Evolutionary conservation across 2,329 filamentous ascomycete genomes (phyloP).

Genomic region (Ophiostoma ulmi): DNA sequence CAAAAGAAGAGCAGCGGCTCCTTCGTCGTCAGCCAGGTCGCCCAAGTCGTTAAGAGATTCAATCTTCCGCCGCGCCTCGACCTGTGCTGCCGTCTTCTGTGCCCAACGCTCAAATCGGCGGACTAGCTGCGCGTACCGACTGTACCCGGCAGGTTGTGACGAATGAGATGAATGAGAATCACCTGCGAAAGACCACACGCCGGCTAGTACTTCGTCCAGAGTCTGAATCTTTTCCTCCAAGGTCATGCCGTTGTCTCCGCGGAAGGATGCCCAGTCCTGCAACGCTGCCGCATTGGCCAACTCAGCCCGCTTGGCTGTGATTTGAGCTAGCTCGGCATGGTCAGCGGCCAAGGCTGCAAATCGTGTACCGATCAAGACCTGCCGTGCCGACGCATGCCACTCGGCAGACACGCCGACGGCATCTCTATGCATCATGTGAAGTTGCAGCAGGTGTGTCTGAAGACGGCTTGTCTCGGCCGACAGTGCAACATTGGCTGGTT

Average conservation of each 20-base stretch:
- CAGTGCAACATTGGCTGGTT: slow-evolving; percentile 55
- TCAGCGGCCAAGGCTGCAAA: slow-evolving; percentile 40
- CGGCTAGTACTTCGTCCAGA: slow-evolving; percentile 52
- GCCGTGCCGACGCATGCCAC: slow-evolving; percentile 55
- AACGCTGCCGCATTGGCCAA: slow-evolving; percentile 49
- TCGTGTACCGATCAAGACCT: slow-evolving; percentile 40
- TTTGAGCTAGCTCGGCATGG: slow-evolving; percentile 32
- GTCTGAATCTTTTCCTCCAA: slow-evolving; percentile 52
- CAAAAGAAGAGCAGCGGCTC: slow-evolving; percentile 30
- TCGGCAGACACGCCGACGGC: slow-evolving; percentile 38
- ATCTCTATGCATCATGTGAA: slow-evolving; percentile 59
- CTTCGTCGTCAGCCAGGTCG: slow-evolving; percentile 20
- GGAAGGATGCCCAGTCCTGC: slow-evolving; percentile 43
- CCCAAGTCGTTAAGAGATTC: slow-evolving; percentile 18
- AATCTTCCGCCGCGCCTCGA: slow-evolving; percentile 37
- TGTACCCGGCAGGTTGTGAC: background rate
- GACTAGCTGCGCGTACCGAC: slow-evolving; percentile 50
- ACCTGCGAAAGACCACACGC: slow-evolving; percentile 48
- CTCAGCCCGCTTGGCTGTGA: slow-evolving; percentile 45
- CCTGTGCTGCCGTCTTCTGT: slow-evolving; percentile 43
- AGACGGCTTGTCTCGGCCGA: slow-evolving; percentile 54
- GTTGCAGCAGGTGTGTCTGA: slow-evolving; percentile 61
- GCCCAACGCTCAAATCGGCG: slow-evolving; percentile 58
- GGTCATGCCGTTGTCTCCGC: slow-evolving; percentile 27
- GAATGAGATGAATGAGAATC: background rate